These are phyloP conservation scores for Nicotiana paniculata DNA, from an alignment of 257 asterid species.

Conservation along the genomic window DNA sequence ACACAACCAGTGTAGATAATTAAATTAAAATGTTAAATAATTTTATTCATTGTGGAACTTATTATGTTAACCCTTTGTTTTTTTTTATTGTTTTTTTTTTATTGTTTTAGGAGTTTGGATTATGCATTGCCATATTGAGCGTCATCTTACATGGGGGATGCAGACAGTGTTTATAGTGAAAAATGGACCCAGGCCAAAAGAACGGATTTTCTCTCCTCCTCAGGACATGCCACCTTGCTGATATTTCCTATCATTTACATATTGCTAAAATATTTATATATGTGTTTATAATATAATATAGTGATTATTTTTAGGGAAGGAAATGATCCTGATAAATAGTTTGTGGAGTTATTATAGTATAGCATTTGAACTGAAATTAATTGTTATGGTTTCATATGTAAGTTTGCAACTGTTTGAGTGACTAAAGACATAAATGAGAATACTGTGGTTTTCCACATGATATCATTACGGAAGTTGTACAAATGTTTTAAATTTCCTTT, in stretches of 20 bases:
- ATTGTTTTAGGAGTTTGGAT: conserved; percentile 45
- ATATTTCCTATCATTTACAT: background rate
- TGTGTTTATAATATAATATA: background rate
- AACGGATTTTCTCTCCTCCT: conserved; percentile 40
- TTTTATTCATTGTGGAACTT: too few relatives aligned
- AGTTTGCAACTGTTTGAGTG: too few relatives aligned
- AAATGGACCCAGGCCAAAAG: conserved; percentile 22
- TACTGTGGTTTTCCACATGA: too few relatives aligned
- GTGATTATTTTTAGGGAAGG: background rate
- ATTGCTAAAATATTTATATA: background rate
- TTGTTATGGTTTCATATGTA: too few relatives aligned
- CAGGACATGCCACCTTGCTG: conserved; percentile 51
- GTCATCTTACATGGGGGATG: conserved; percentile 58
- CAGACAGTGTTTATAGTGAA: conserved; percentile 40
- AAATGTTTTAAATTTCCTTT: too few relatives aligned
- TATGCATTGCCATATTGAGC: conserved; percentile 51
- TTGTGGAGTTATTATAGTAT: background rate
- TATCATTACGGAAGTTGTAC: too few relatives aligned
- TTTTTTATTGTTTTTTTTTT: too few relatives aligned
- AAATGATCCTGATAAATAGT: background rate
- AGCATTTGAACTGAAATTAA: too few relatives aligned
- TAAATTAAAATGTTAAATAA: too few relatives aligned
- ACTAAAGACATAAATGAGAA: too few relatives aligned
- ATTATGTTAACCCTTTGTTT: too few relatives aligned
- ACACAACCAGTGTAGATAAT: too few relatives aligned